These are phyloP conservation scores for Saccharomyces hybrid DNA, from an alignment of 1,139 yeast species.

Conservation along the genomic window DNA sequence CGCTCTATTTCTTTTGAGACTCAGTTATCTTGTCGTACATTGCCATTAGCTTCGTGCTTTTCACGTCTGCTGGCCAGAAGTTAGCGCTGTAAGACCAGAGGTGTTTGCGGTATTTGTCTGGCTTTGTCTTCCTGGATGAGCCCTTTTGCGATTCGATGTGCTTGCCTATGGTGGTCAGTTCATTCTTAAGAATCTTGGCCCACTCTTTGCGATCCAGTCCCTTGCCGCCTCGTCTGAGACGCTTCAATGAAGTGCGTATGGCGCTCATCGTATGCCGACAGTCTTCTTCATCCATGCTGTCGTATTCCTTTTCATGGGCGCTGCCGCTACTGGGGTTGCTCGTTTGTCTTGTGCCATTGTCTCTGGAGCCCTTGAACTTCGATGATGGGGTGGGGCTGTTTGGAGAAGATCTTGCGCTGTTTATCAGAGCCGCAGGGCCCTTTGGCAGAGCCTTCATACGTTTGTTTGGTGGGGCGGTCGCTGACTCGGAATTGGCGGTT, in stretches of 20 bases:
- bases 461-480: constrained; percentile 7
- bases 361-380: constrained; percentile 2
- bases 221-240: constrained; percentile 68
- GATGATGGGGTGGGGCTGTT: constrained; percentile 3
- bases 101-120: constrained; percentile 42
- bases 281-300: constrained; percentile 69
- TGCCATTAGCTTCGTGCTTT: constrained; percentile 66
- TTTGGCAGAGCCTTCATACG: constrained; percentile 16
- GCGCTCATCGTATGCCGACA: constrained; percentile 64
- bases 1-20: constrained; percentile 5
- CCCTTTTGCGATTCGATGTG: constrained; percentile 23
- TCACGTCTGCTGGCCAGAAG: constrained; percentile 90
- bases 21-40: constrained; percentile 66
- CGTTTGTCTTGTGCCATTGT: neutral
- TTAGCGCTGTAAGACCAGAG: constrained; percentile 86
- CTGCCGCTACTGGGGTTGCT: constrained; percentile 4
- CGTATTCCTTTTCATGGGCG: constrained; percentile 50
- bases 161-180: constrained; percentile 70
- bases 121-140: constrained; percentile 10
- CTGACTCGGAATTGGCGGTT: constrained; percentile 1
- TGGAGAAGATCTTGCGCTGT: neutral
- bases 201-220: constrained; percentile 82
- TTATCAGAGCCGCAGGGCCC: constrained; percentile 13
- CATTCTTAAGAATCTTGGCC: constrained; percentile 67
- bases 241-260: constrained; percentile 64